phyloP scores from a whole-genome alignment of 306 rosid species.

The Rosa lucieae region DNA sequence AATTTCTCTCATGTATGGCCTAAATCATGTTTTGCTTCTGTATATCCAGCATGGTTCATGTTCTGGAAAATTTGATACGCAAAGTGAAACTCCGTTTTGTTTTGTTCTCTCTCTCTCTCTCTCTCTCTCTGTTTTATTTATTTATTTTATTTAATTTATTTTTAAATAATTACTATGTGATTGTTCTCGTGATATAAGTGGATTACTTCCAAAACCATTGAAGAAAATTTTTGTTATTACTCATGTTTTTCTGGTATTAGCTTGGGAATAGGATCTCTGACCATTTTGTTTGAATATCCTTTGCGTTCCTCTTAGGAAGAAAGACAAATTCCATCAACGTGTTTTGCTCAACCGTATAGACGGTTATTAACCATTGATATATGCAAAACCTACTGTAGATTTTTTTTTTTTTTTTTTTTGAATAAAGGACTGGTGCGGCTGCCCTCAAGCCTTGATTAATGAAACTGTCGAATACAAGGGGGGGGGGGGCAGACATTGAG shows the following conservation, averaged over 20 bases:
- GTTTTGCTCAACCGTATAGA: neutral
- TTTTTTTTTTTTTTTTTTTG: neutral
- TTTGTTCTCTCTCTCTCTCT: neutral
- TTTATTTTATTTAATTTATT: too few relatives aligned
- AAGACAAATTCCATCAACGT: neutral
- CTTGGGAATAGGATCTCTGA: constrained; percentile 11
- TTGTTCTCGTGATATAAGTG: neutral
- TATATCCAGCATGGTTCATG: neutral
- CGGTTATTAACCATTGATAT: neutral
- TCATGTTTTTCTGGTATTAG: neutral
- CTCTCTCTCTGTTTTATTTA: too few relatives aligned
- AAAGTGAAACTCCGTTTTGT: neutral
- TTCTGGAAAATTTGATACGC: neutral
- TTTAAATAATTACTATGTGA: neutral
- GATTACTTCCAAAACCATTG: neutral
- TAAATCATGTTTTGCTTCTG: neutral
- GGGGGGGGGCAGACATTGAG: too few relatives aligned
- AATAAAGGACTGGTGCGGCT: too few relatives aligned
- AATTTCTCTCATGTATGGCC: neutral
- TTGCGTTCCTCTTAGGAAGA: neutral
- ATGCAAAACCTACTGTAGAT: neutral
- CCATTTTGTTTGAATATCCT: neutral
- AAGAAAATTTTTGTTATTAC: neutral
- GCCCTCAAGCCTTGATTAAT: too few relatives aligned
- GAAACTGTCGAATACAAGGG: too few relatives aligned